Percentiles rank a stretch among this genome's conserved stretches.
phyloP scores from a whole-genome alignment of 2,329 filamentous ascomycete species.

The Ophiognomonia clavigignenti-juglandacearum region DNA sequence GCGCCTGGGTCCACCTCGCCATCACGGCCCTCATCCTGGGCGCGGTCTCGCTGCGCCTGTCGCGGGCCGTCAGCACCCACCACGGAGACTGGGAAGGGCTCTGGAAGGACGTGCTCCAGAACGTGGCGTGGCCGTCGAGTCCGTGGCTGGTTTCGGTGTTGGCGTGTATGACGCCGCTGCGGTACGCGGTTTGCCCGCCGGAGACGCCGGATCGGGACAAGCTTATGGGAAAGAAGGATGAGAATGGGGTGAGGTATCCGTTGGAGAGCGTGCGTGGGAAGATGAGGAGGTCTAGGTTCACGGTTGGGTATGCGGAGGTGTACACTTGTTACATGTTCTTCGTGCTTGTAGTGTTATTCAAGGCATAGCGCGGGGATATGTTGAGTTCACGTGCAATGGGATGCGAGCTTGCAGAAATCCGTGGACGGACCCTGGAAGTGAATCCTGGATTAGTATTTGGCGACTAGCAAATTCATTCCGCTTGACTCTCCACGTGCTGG shows the following conservation, averaged over 20 bases:
- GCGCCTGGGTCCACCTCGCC: slow-evolving; percentile 47
- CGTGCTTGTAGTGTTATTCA: not conserved
- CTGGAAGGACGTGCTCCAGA: slow-evolving; percentile 50
- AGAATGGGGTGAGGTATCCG: not conserved
- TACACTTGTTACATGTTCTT: not conserved
- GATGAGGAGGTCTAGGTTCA: not conserved
- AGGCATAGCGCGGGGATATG: too few species aligned
- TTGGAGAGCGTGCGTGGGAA: not conserved
- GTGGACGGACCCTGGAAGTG: not conserved
- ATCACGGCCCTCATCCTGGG: slow-evolving; percentile 45
- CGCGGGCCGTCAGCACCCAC: slow-evolving; percentile 35
- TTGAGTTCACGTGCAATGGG: too few species aligned
- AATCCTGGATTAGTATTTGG: not conserved
- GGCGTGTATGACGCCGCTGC: slow-evolving; percentile 53
- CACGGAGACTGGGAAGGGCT: slow-evolving; percentile 32
- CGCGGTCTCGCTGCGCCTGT: slow-evolving; percentile 13
- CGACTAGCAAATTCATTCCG: not conserved
- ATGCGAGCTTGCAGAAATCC: not conserved
- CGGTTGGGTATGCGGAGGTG: not conserved
- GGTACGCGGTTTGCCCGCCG: slow-evolving; percentile 58
- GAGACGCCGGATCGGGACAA: slow-evolving; percentile 52
- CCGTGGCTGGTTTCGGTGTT: slow-evolving; percentile 51
- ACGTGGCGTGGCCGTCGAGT: slow-evolving; percentile 58
- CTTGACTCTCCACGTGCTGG: not conserved
- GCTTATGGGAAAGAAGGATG: slow-evolving; percentile 32